Evolutionary conservation across 1,139 yeast genomes (phyloP).

Genomic region (Pichia sp.): DNA sequence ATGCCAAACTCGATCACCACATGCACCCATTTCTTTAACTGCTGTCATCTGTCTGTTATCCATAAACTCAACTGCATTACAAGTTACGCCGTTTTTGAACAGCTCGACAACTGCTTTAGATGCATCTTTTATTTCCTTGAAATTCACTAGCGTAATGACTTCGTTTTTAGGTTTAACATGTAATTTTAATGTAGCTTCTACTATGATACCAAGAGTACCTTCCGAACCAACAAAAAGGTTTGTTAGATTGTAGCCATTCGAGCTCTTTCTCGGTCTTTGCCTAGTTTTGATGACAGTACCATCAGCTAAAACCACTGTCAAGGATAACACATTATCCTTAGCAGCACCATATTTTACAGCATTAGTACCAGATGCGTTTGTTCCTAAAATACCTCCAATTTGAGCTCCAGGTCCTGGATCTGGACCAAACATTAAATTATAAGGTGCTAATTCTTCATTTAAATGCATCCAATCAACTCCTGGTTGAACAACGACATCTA

Average conservation of each 20-base stretch:
- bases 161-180: conserved; percentile 49
- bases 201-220: conserved; percentile 63
- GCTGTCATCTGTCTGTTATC: conserved; percentile 65
- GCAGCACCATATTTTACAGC: conserved; percentile 69
- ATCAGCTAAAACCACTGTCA: conserved; percentile 55
- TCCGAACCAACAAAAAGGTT: conserved; percentile 60
- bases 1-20: conserved; percentile 46
- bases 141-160: conserved; percentile 55
- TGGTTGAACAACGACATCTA: conserved; percentile 62
- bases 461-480: conserved; percentile 64
- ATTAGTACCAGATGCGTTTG: conserved; percentile 67
- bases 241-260: conserved; percentile 67
- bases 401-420: conserved; percentile 76
- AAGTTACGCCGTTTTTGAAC: conserved; percentile 44
- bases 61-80: conserved; percentile 60
- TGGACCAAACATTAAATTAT: conserved; percentile 55
- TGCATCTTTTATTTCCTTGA: conserved; percentile 47
- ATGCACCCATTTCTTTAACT: conserved; percentile 47
- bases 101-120: conserved; percentile 50
- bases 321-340: conserved; percentile 50
- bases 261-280: conserved; percentile 54
- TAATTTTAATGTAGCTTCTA: conserved; percentile 59
- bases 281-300: conserved; percentile 59
- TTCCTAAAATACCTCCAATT: conserved; percentile 62
- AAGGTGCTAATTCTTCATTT: conserved; percentile 40